phyloP scores from a whole-genome alignment of 2,329 filamentous ascomycete species.

The Clarireedia paspali region DNA sequence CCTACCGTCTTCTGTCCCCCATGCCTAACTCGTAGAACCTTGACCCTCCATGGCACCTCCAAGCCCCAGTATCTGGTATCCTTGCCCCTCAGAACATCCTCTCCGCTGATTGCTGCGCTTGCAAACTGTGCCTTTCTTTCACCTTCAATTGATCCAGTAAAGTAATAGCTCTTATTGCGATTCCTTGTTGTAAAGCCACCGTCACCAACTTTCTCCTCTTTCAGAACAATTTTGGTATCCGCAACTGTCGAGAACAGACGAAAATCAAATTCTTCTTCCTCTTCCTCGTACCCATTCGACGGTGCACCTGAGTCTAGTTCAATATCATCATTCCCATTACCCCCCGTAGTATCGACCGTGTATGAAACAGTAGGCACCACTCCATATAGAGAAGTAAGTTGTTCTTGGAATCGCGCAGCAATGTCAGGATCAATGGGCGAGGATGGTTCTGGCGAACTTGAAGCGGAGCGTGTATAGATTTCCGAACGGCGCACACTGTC shows the following conservation, averaged over 20 bases:
- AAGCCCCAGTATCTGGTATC: slow-evolving; percentile 45
- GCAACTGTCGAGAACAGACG: slow-evolving; percentile 41
- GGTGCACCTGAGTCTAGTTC: slow-evolving; percentile 1
- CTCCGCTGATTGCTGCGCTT: slow-evolving; percentile 42
- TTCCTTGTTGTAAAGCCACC: slow-evolving; percentile 34
- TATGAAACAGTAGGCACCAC: slow-evolving; percentile 3
- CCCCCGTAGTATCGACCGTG: background rate
- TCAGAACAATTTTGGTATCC: slow-evolving; percentile 41
- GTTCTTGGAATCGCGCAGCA: slow-evolving; percentile 14
- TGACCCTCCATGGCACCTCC: slow-evolving; percentile 54
- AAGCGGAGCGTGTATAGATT: slow-evolving; percentile 32
- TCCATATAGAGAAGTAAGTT: slow-evolving; percentile 23
- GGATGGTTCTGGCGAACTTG: slow-evolving; percentile 13
- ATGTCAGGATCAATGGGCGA: slow-evolving; percentile 21
- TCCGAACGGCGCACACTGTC: slow-evolving; percentile 47
- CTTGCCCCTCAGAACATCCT: slow-evolving; percentile 42
- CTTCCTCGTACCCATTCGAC: slow-evolving; percentile 10
- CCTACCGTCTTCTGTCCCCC: slow-evolving; percentile 22
- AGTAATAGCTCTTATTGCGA: slow-evolving; percentile 43
- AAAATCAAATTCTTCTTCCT: slow-evolving; percentile 42
- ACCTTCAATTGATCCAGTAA: slow-evolving; percentile 34
- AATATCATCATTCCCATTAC: slow-evolving; percentile 23
- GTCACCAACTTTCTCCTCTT: slow-evolving; percentile 32
- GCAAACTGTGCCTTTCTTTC: slow-evolving; percentile 35
- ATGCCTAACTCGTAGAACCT: slow-evolving; percentile 32